Evolutionary conservation across 2,329 filamentous ascomycete genomes (phyloP).

Genomic region (Zymoseptoria crescenta): DNA sequence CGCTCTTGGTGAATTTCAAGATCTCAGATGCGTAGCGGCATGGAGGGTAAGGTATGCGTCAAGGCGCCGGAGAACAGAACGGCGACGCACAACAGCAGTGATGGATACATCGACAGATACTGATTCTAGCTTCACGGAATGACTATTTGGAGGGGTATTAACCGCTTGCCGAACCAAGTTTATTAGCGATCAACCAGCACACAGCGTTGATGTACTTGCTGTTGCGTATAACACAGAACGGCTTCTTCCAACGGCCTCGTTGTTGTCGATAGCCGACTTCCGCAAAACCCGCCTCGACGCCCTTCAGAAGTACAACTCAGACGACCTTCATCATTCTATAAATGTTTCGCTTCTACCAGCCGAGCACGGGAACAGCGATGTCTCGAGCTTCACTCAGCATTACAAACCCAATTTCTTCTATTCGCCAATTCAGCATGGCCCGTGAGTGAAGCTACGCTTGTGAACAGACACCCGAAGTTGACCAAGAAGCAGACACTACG

Average conservation of each 20-base stretch:
- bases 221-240: background rate
- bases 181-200: too few relatives aligned
- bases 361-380: background rate
- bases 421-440: background rate
- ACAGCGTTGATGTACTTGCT: background rate
- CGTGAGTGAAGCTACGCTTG: background rate
- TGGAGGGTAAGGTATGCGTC: background rate
- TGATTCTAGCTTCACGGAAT: background rate
- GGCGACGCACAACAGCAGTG: background rate
- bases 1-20: constrained; percentile 55
- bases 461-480: background rate
- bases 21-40: constrained; percentile 36
- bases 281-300: background rate
- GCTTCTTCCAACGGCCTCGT: background rate
- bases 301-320: background rate
- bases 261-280: background rate
- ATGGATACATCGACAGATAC: background rate
- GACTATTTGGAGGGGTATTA: background rate
- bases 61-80: background rate
- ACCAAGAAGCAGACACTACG: constrained; percentile 8
- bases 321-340: background rate
- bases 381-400: background rate
- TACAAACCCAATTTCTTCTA: background rate
- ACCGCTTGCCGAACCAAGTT: background rate
- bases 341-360: background rate